Evolutionary conservation across 2,329 filamentous ascomycete genomes (phyloP).

Genomic region (Venturiaceae sp.): DNA sequence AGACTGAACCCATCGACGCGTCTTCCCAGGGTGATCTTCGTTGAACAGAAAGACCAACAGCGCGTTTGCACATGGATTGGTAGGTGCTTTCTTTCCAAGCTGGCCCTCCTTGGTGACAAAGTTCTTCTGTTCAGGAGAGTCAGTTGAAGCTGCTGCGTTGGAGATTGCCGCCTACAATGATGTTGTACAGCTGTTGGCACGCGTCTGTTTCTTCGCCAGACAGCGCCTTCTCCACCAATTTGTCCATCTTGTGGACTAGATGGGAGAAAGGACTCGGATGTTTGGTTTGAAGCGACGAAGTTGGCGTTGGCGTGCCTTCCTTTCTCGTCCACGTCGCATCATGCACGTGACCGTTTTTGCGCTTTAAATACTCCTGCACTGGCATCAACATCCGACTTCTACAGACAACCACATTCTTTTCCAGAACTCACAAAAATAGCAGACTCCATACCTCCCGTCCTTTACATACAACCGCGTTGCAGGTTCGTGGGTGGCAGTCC

Average conservation of each 20-base stretch:
- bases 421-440: too few relatives aligned
- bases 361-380: too few relatives aligned
- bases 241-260: not conserved
- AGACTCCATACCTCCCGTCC: too few relatives aligned
- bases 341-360: too few relatives aligned
- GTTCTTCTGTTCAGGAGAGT: not conserved
- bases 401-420: too few relatives aligned
- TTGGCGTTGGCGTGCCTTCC: too few relatives aligned
- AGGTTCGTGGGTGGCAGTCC: too few relatives aligned
- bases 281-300: too few relatives aligned
- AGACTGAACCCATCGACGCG: slow-evolving; percentile 1
- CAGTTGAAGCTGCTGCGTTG: not conserved
- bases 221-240: not conserved
- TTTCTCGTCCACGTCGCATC: too few relatives aligned
- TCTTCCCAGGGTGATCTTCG: not conserved
- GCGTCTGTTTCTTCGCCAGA: not conserved
- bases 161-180: not conserved
- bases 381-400: too few relatives aligned
- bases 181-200: not conserved
- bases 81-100: not conserved
- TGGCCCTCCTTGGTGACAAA: not conserved
- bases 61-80: not conserved
- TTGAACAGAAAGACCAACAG: not conserved
- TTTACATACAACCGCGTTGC: too few relatives aligned
- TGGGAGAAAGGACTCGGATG: too few relatives aligned